These are phyloP conservation scores for Coniochaeta sp. DNA, from an alignment of 2,329 filamentous ascomycete species.

Conservation along the genomic window DNA sequence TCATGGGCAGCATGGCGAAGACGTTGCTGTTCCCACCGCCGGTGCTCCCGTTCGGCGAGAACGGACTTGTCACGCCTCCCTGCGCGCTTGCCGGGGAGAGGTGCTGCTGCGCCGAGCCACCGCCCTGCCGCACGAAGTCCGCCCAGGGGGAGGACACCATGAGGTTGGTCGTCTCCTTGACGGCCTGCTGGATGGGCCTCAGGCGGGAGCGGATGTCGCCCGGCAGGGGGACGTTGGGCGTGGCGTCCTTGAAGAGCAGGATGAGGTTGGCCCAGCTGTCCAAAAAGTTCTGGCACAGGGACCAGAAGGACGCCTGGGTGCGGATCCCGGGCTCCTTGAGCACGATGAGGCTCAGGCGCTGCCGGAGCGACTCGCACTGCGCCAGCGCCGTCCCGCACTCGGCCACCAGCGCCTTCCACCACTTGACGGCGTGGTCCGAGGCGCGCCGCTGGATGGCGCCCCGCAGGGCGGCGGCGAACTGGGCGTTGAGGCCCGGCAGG, in stretches of 20 bases:
- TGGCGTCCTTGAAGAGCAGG: slow-evolving; percentile 47
- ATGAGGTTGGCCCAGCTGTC: slow-evolving; percentile 63
- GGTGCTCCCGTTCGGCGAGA: neutral
- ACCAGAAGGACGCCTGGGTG: slow-evolving; percentile 54
- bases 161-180: slow-evolving; percentile 70
- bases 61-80: neutral
- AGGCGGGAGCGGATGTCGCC: slow-evolving; percentile 67
- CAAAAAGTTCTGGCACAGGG: slow-evolving; percentile 68
- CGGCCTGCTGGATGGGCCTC: slow-evolving; percentile 71
- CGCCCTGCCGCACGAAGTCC: slow-evolving; percentile 23
- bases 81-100: neutral
- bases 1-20: slow-evolving; percentile 57
- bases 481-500: slow-evolving; percentile 61
- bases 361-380: slow-evolving; percentile 65
- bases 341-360: slow-evolving; percentile 70
- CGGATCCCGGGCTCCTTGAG: slow-evolving; percentile 75
- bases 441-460: slow-evolving; percentile 53
- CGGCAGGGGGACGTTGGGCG: slow-evolving; percentile 45
- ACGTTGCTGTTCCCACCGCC: slow-evolving; percentile 5
- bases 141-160: slow-evolving; percentile 58
- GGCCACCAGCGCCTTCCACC: slow-evolving; percentile 64
- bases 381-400: slow-evolving; percentile 65
- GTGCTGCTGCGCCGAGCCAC: slow-evolving; percentile 19
- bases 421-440: slow-evolving; percentile 51
- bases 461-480: slow-evolving; percentile 58